Base-by-base conservation (phyloP, 495 filamentous ascomycete species). In the Neurospora sp. region DNA sequence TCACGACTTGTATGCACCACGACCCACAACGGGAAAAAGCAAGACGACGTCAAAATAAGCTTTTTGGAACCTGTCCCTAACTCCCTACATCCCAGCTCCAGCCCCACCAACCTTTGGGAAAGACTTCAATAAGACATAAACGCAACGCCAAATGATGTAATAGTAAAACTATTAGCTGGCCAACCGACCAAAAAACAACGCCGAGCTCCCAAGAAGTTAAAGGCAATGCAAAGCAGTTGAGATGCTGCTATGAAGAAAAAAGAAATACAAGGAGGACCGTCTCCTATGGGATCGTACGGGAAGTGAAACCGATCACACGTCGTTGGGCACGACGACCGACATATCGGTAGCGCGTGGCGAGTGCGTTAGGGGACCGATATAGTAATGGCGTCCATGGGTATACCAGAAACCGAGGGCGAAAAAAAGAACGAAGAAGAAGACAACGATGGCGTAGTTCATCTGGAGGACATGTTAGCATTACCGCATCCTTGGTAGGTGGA, bases 391-490 rank as follows among this genome's bases (percentile, higher is more conserved):
- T 16, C 87, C 87, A 39, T 79, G 77, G 27, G 81, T 77, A 72
- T 81, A 86, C 88, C 88, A 89, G 78, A 86, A 89, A 16, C 84
- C 72, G 2, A 81, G 39, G 0, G 88, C 77, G 73, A 84, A 84
- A 5, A 78, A 38, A 39, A 85, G 37, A 27, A 87, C 79, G 48
- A 83, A 82, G 4, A 80, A 83, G 69, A 90, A 78, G 76, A 88
- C 85, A 12, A 85, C 82, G 46, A 83, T 76, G 42, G 82, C 84
- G 70, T 85, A 84, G 76, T 84, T 84, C 81, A 86, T 84, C 73
- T 81, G 71, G 27, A 18, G 8, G 12, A 18, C 8, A 66, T 39
- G 73, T 75, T 70, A 74, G 69, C 39, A 71, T 48, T 42, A 3
- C 41, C 69, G 38, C 9, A 12, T 39, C 11, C 39, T 9, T 20